phyloP scores from a whole-genome alignment of 2,329 filamentous ascomycete genomes.

The Ceratocystis alfenasii region DNA sequence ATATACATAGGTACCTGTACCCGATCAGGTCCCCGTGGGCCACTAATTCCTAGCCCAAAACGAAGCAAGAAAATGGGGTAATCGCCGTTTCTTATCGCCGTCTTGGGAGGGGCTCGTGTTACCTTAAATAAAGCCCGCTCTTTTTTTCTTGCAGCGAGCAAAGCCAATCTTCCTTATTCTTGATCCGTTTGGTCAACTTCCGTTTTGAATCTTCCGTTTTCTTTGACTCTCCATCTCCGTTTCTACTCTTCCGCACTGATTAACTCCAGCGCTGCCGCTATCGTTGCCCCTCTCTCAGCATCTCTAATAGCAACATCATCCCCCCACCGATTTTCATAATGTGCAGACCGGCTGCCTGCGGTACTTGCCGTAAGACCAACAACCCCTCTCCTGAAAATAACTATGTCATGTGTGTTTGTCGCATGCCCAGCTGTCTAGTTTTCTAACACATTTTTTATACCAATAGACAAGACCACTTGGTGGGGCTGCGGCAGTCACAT shows the following conservation, averaged over 20 bases:
- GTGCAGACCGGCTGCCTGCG: slow-evolving; percentile 54
- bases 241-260: slow-evolving; percentile 1
- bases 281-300: not conserved
- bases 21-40: not conserved
- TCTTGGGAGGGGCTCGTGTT: not conserved
- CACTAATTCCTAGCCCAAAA: not conserved
- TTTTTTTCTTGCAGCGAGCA: not conserved
- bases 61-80: not conserved
- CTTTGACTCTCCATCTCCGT: not conserved
- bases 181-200: not conserved
- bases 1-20: not conserved
- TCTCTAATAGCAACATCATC: not conserved
- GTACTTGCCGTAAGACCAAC: slow-evolving; percentile 45
- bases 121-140: not conserved
- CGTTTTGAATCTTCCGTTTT: not conserved
- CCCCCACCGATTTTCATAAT: slow-evolving; percentile 31
- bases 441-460: not conserved
- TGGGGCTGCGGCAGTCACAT: slow-evolving; percentile 54
- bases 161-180: too few species aligned
- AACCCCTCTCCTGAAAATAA: not conserved
- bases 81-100: slow-evolving; percentile 7
- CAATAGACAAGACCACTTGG: slow-evolving; percentile 48
- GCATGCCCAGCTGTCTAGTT: not conserved
- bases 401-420: too few species aligned
- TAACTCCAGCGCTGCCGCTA: not conserved